Conservation (phyloP, 768 basidiomycete genomes). For the Pleurotus eryngii region DNA sequence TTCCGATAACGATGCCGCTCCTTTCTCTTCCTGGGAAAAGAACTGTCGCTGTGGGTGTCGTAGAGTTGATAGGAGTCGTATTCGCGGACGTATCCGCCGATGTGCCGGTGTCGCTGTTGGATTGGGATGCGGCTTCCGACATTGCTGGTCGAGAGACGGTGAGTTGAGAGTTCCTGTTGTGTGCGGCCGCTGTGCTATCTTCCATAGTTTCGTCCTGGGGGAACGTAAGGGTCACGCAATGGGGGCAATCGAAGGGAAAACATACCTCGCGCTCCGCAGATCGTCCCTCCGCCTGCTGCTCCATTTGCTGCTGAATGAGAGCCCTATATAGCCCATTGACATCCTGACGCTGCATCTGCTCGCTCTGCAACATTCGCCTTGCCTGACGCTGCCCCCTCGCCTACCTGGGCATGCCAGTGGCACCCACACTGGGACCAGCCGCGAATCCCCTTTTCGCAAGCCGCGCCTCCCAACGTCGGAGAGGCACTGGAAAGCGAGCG, state of each 20-base stretch:
- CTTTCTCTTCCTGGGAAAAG: slow-evolving; percentile 60
- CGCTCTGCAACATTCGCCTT: slow-evolving; percentile 51
- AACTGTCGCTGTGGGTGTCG: slow-evolving; percentile 60
- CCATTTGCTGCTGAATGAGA: slow-evolving; percentile 46
- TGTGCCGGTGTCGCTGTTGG: slow-evolving; percentile 55
- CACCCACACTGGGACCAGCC: slow-evolving; percentile 75
- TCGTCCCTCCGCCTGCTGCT: slow-evolving; percentile 1
- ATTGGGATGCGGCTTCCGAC: slow-evolving; percentile 22
- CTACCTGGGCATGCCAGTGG: slow-evolving; percentile 71
- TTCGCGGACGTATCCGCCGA: slow-evolving; percentile 61
- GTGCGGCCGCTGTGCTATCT: slow-evolving; percentile 10
- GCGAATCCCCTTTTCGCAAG: slow-evolving; percentile 84
- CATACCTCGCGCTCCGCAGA: slow-evolving; percentile 36
- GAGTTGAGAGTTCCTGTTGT: slow-evolving; percentile 16
- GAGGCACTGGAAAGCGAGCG: slow-evolving; percentile 92
- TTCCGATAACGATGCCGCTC: slow-evolving; percentile 72
- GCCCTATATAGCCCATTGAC: slow-evolving; percentile 56
- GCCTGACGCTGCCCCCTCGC: slow-evolving; percentile 70
- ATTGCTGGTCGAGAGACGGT: slow-evolving; percentile 15
- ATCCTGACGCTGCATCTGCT: slow-evolving; percentile 54
- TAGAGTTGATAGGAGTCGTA: slow-evolving; percentile 54
- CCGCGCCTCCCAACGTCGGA: slow-evolving; percentile 97
- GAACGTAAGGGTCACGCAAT: neutral
- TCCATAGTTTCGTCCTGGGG: slow-evolving; percentile 26
- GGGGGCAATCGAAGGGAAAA: neutral